phyloP scores from a whole-genome alignment of 345 rosid species.

The Citrus glauca region DNA sequence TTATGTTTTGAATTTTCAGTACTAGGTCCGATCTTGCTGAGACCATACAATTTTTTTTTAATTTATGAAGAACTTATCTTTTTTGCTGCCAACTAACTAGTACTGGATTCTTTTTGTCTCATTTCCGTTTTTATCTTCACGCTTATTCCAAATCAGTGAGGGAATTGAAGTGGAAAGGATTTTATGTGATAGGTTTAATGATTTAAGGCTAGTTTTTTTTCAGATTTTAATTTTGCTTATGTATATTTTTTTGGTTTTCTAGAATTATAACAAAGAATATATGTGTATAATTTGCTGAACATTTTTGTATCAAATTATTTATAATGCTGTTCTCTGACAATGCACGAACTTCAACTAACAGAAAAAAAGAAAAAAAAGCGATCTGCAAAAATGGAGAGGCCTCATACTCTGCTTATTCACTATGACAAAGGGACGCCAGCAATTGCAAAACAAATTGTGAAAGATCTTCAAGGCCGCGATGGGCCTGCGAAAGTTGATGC shows the following conservation, averaged over 20 bases:
- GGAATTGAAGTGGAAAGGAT: neutral
- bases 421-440: conserved; percentile 86
- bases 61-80: too few species aligned
- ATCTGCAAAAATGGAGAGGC: conserved; percentile 66
- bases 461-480: conserved; percentile 84
- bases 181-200: neutral
- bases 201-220: too few species aligned
- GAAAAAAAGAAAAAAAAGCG: neutral
- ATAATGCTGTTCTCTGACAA: neutral
- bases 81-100: neutral
- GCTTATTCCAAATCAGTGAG: neutral
- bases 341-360: conserved; percentile 8
- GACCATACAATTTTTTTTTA: neutral
- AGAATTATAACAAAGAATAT: neutral
- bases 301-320: neutral
- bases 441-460: conserved; percentile 80
- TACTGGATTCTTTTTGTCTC: neutral
- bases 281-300: neutral
- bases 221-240: neutral
- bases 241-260: neutral
- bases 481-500: conserved; percentile 63
- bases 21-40: neutral
- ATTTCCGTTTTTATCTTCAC: neutral
- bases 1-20: neutral
- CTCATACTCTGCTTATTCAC: conserved; percentile 65